Evolutionary conservation across 2,329 filamentous ascomycete genomes (phyloP), one percentile per base, ranked within the genome.

Genomic region (Cercospora sesami): DNA sequence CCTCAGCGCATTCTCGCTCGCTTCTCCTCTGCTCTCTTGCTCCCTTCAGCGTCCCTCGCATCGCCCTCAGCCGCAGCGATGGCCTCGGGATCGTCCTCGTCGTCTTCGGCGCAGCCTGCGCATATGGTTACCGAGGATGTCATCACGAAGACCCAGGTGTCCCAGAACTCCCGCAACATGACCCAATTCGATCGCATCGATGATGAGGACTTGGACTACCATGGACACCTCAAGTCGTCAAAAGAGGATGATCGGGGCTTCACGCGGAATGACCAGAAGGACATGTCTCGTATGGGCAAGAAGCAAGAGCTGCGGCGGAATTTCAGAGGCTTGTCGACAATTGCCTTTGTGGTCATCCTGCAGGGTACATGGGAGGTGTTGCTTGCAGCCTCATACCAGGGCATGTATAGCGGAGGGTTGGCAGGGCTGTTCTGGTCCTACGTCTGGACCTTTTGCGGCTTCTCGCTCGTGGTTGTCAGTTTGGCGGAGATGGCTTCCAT

Each of bases 281-380:
- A 84, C 64, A 82, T 85, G 80, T 77, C 77, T 55, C 80, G 82
- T 21, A 77, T 85, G 79, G 83, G 83, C 30, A 85, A 84, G 73
- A 75, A 79, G 39, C 82, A 83, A 65, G 80, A 84, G 57, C 78
- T 84, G 71, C 80, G 80, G 80, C 77, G 84, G 64, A 83, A 84
- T 70, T 86, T 85, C 67, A 77, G 80, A 16, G 80, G 81, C 66
- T 69, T 84, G 30, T 82, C 83, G 1, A 84, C 83, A 12, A 74
- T 85, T 8, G 82, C 82, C 1, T 85, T 85, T 64, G 80, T 80
- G 31, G 82, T 82, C 68, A 81, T 83, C 12, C 78, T 83, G 39
- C 80, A 84, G 73, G 82, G 81, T 45, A 85, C 84, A 0, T 86
- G 85, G 85, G 84, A 86, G 71, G 79, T 81, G 16, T 76, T 81